These are phyloP conservation scores for Cyclocybe aegerita DNA, from an alignment of 768 basidiomycete species.

Conservation along the genomic window DNA sequence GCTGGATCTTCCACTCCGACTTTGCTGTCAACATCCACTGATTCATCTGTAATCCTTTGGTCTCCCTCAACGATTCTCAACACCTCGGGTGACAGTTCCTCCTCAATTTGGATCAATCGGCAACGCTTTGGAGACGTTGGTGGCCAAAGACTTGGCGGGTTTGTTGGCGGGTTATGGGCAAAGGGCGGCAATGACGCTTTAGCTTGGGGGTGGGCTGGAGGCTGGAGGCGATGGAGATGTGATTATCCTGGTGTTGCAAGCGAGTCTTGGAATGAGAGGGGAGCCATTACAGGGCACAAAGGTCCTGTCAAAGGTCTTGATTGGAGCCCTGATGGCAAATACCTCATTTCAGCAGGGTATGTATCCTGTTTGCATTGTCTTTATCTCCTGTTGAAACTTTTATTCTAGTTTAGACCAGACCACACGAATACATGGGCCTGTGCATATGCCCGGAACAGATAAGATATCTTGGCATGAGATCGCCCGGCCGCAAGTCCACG, in stretches of 20 bases:
- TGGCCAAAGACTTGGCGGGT: slow-evolving; percentile 88
- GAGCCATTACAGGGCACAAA: slow-evolving; percentile 85
- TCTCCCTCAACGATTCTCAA: slow-evolving; percentile 60
- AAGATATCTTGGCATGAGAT: slow-evolving; percentile 75
- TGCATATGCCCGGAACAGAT: slow-evolving; percentile 12
- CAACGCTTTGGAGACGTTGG: slow-evolving; percentile 95
- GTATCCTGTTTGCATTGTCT: slow-evolving; percentile 16
- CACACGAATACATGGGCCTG: slow-evolving; percentile 79
- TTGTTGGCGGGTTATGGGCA: slow-evolving; percentile 89
- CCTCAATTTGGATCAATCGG: slow-evolving; percentile 85
- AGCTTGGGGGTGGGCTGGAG: slow-evolving; percentile 93
- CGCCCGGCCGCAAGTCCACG: slow-evolving; percentile 92
- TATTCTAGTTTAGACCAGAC: slow-evolving; percentile 81
- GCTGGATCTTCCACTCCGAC: slow-evolving; percentile 33
- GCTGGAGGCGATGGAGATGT: slow-evolving; percentile 86
- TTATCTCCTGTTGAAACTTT: slow-evolving; percentile 6
- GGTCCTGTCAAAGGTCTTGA: slow-evolving; percentile 75
- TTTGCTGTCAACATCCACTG: slow-evolving; percentile 90
- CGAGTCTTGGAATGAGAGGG: slow-evolving; percentile 70
- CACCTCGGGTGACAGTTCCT: slow-evolving; percentile 33
- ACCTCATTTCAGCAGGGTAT: slow-evolving; percentile 83
- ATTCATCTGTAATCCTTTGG: slow-evolving; percentile 96
- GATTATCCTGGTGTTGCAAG: slow-evolving; percentile 14
- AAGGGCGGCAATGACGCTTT: slow-evolving; percentile 59
- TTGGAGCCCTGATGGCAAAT: slow-evolving; percentile 89